Base-by-base conservation (phyloP, 768 basidiomycete genomes). In the Xerocomellus dryophilus region DNA sequence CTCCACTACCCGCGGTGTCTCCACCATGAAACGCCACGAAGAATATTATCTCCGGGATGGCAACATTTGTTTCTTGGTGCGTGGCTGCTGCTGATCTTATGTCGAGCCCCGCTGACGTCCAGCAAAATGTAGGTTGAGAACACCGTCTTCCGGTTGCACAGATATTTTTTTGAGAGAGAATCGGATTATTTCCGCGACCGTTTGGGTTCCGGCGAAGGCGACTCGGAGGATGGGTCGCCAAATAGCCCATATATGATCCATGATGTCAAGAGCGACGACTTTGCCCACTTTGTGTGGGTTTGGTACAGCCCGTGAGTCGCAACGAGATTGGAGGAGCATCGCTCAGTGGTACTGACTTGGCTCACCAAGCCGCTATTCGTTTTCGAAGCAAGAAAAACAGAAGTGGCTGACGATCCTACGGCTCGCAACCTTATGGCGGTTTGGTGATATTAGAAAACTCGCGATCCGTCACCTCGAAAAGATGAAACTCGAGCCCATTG, bases 391-490 rank as follows among this genome's bases (percentile, higher is more conserved):
- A 1, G 61, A 66, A 0, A 68, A 78, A 0, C 70, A 74, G 0
- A 78, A 79, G 9, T 90, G 88, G 88, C 66, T 69, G 0, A 69
- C 67, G 0, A 80, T 90, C 41, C 66, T 89, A 0, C 65, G 61
- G 2, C 79, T 88, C 1, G 73, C 85, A 0, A 70, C 79, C 17
- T 62, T 71, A 4, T 90, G 85, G 85, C 38, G 59, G 0, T 88
- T 88, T 54, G 58, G 56, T 0, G 76, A 81, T 41, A 76, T 85
- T 7, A 77, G 72, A 35, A 61, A 54, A 44, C 81, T 74, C 2
- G 83, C 84, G 0, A 68, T 85, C 0, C 78, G 81, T 1, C 80
- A 86, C 49, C 72, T 87, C 0, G 79, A 82, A 50, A 73, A 74
- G 60, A 68, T 79, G 7, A 23, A 66, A 0, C 73, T 86, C 36